A percentile compares a stretch with the other conserved stretches of the same genome.
Evolutionary conservation across 768 basidiomycete genomes (phyloP).

Genomic region (Rhodotorula sphaerocarpa): DNA sequence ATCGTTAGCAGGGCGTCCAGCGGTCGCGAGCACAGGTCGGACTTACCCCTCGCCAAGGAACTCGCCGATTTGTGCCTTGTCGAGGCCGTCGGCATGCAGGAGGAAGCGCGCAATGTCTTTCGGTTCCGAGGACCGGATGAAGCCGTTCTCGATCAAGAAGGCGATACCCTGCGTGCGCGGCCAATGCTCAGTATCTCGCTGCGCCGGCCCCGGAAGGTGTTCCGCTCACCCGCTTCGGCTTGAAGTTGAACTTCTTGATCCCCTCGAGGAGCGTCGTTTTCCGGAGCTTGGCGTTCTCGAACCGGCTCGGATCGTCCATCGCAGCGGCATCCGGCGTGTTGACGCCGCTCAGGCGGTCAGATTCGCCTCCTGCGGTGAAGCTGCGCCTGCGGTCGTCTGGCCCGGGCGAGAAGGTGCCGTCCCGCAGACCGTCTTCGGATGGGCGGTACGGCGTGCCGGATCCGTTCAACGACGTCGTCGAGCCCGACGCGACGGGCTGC

Average conservation of each 20-base stretch:
- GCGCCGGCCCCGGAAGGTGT: no score
- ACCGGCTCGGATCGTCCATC: conserved; percentile 79
- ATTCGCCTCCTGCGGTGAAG: neutral
- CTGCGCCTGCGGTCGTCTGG: neutral
- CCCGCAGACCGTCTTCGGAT: conserved; percentile 9
- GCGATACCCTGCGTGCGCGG: conserved; percentile 60
- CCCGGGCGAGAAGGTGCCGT: conserved; percentile 29
- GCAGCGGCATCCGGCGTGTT: conserved; percentile 57
- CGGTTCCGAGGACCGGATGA: conserved; percentile 65
- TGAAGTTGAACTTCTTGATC: conserved; percentile 95
- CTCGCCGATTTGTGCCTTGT: conserved; percentile 93
- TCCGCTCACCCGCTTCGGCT: conserved; percentile 83
- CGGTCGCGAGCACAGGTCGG: neutral
- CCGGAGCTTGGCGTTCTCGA: conserved; percentile 91
- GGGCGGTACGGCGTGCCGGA: neutral
- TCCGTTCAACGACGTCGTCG: conserved; percentile 22
- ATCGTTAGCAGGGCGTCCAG: neutral
- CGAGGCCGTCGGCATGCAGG: conserved; percentile 79
- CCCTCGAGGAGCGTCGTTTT: conserved; percentile 92
- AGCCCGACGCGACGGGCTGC: conserved; percentile 32
- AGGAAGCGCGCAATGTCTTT: conserved; percentile 76
- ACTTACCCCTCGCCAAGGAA: conserved; percentile 92
- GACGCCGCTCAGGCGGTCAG: conserved; percentile 46
- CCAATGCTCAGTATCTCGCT: no score
- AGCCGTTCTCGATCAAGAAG: conserved; percentile 79